phyloP scores from a whole-genome alignment of 352 stramenopile species.

The Pythium sukuiense region DNA sequence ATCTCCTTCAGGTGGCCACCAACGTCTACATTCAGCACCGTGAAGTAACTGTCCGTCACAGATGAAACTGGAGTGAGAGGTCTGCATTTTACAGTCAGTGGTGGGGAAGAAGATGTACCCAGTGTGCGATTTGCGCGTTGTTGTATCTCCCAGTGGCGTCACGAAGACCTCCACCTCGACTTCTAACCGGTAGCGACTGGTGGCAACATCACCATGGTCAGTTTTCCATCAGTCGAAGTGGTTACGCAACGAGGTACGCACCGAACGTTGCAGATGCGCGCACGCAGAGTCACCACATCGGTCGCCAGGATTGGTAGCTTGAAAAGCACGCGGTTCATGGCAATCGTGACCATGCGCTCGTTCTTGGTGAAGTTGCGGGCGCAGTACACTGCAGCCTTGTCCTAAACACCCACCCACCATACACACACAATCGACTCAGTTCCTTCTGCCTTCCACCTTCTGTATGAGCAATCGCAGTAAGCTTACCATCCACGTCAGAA shows the following conservation, averaged over 20 bases:
- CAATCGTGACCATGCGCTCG: constrained; percentile 73
- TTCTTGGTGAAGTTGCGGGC: constrained; percentile 74
- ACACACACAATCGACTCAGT: background rate
- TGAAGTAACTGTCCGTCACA: constrained; percentile 35
- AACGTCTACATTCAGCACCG: constrained; percentile 53
- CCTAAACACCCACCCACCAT: constrained; percentile 27
- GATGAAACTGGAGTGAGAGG: background rate
- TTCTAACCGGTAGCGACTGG: constrained; percentile 51
- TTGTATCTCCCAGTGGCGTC: constrained; percentile 31
- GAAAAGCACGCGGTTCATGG: constrained; percentile 76
- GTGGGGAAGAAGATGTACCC: constrained; percentile 27
- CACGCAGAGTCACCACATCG: constrained; percentile 61
- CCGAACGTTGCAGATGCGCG: constrained; percentile 65
- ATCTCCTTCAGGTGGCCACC: constrained; percentile 43
- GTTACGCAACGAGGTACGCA: constrained; percentile 23
- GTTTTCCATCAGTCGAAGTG: background rate
- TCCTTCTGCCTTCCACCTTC: too few relatives aligned
- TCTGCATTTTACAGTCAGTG: background rate
- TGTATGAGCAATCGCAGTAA: background rate
- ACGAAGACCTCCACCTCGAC: constrained; percentile 71
- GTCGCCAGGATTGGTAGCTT: constrained; percentile 59
- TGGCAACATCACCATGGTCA: background rate
- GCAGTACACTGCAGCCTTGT: constrained; percentile 65
- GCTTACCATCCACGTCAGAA: constrained; percentile 60
- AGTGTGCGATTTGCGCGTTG: constrained; percentile 51